Evolutionary conservation across 2,329 filamentous ascomycete genomes (phyloP), one percentile per base, ranked within the genome.

Genomic region (Penicillium sp.): DNA sequence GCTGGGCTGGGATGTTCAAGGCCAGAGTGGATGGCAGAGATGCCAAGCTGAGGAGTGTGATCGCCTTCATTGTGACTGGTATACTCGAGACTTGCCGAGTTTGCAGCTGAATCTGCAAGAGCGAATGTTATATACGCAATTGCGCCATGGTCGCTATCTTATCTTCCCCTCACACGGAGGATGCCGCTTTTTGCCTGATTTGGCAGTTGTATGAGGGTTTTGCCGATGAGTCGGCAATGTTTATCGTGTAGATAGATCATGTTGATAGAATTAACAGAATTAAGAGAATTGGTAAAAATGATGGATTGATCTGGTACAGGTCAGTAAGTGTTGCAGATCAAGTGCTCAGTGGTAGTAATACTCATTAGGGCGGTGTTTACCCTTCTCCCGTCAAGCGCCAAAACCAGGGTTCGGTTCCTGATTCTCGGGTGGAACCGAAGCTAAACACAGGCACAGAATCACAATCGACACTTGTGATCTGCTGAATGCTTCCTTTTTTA

Each of bases 1-100:
- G 68, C 39, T 63, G 62, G 35, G 60, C 49, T 31, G 70, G 67
- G 51, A 71, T 68, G 49, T 61, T 65, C 48, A 70, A 56, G 3
- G 64, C 65, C 31, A 66, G 47, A 29, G 59, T 55, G 4, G 63
- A 59, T 52, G 63, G 65, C 60, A 62, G 43, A 9, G 50, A 52
- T 21, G 55, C 63, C 58, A 64, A 55, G 43, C 61, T 49, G 19
- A 66, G 49, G 5, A 66, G 57, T 22, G 58, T 35, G 19, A 60
- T 37, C 8, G 54, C 33, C 49, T 61, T 65, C 64, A 66, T 66
- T 52, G 42, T 14, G 35, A 39, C 4, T n/a, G 21, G 13, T 60
- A 45, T 43, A 52, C 4, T 16, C 47, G 10, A 50, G 31, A 21
- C 14, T 42, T 10, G 37, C n/a, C n/a, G 24, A 52, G 46, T 53